These are phyloP conservation scores for Cryptosporidium canis DNA, from an alignment of 169 alveolate genomes.

Conservation along the genomic window DNA sequence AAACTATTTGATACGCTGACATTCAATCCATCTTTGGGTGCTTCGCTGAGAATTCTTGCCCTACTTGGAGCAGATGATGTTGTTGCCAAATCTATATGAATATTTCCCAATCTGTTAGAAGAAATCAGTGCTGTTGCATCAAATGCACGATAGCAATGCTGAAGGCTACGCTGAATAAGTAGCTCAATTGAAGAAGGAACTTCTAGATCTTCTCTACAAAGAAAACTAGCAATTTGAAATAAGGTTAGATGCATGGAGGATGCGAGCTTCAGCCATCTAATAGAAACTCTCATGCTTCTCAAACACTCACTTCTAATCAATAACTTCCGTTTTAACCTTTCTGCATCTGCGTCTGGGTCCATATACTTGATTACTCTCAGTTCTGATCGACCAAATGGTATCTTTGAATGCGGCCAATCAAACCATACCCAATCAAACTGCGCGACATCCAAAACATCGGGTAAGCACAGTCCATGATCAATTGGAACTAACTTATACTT, in stretches of 20 bases:
- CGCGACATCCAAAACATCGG: conserved; percentile 96
- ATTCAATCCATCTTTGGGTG: conserved; percentile 1
- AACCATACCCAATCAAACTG: conserved; percentile 97
- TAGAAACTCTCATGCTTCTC: conserved; percentile 89
- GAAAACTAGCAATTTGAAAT: conserved; percentile 87
- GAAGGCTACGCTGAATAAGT: conserved; percentile 75
- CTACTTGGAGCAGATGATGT: conserved; percentile 29
- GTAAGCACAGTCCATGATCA: conserved; percentile 97
- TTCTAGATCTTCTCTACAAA: conserved; percentile 86
- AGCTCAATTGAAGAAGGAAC: conserved; percentile 87
- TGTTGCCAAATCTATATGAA: conserved; percentile 76
- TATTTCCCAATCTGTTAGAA: conserved; percentile 77
- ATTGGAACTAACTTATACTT: conserved; percentile 95
- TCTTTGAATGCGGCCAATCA: conserved; percentile 95
- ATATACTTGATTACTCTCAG: conserved; percentile 83
- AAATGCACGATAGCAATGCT: conserved; percentile 75
- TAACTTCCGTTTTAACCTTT: conserved; percentile 82
- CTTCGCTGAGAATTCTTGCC: background rate
- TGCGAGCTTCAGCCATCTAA: conserved; percentile 86
- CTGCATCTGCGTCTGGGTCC: conserved; percentile 91
- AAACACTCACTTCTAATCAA: conserved; percentile 88
- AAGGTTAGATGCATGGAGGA: conserved; percentile 87
- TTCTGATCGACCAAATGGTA: conserved; percentile 86
- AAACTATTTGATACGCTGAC: conserved; percentile 8
- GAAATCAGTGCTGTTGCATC: conserved; percentile 78